Base-by-base conservation (phyloP, 768 basidiomycete species). In the Peribolospora kevripleyi region DNA sequence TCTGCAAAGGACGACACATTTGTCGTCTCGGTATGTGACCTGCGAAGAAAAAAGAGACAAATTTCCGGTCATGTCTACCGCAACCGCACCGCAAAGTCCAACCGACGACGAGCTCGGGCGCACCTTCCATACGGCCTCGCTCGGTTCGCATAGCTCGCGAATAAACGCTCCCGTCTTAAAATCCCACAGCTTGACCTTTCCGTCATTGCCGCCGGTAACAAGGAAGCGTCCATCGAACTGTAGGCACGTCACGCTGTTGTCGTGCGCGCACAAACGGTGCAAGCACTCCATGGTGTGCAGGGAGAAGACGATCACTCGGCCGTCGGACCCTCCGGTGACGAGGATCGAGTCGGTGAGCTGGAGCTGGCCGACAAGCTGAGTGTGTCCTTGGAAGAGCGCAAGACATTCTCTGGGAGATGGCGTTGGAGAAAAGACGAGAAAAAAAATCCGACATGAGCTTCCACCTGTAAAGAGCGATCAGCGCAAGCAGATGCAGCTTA, bases 321-420 rank as follows among this genome's bases (percentile, higher is more conserved):
- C 90, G 61, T 91, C 87, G 1, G 87, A 84, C 5, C 81, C 82
- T 53, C 84, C 85, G 0, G 86, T 87, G 39, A 79, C 78, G 56
- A 88, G 78, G 48, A 78, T 67, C 7, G 58, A 59, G 38, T 77
- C 75, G 6, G 76, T 77, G 49, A 90, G 75, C 63, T 87, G 84
- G 7, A 95, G 71, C 63, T 88, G 84, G 60, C 86, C 90, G 40
- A 95, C 85, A 54, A 95, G 80, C 1, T 84, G 80, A 0, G 84
- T 87, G 67, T 95, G 90, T 3, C 84, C 87, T 68, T 85, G 82
- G 0, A 95, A 73, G 13, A 88, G 74, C 2, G 87, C 88, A 7
- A 80, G 63, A 64, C 87, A 91, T 55, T 78, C 71, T 6, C 85
- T 88, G 65, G 1, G 37, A 13, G 8, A 40, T 9, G 1, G 4